Conservation (phyloP, 306 rosid species). For the Begonia loranthoides region DNA sequence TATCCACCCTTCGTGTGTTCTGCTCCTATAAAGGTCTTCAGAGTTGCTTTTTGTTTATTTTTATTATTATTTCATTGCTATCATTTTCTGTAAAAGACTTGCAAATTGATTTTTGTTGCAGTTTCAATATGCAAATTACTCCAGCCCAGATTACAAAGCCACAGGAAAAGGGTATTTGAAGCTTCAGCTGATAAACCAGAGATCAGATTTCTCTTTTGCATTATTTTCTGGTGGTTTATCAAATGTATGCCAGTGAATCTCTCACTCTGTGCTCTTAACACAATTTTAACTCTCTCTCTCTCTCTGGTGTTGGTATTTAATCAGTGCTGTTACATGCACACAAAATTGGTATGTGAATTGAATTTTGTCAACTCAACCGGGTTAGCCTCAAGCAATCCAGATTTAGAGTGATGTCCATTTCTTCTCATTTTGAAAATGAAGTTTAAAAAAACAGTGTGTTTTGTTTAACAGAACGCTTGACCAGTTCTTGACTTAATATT, state of each 20-base stretch:
- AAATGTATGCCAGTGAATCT: slow-evolving; percentile 22
- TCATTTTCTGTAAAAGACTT: too few relatives aligned
- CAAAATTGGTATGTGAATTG: neutral
- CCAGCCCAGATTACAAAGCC: slow-evolving; percentile 33
- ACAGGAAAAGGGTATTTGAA: slow-evolving; percentile 61
- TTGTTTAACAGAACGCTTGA: too few relatives aligned
- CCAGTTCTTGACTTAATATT: neutral
- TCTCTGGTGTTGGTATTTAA: neutral
- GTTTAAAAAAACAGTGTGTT: too few relatives aligned
- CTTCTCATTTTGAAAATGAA: too few relatives aligned
- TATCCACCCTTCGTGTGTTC: slow-evolving; percentile 61
- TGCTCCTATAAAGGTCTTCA: slow-evolving; percentile 77
- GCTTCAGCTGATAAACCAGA: slow-evolving; percentile 83
- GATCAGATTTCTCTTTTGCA: slow-evolving; percentile 75
- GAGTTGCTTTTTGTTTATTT: neutral
- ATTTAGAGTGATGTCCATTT: too few relatives aligned
- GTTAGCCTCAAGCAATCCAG: neutral
- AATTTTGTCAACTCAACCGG: neutral
- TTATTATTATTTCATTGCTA: too few relatives aligned
- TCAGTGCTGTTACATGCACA: neutral
- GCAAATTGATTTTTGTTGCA: slow-evolving; percentile 22
- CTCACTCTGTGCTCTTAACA: neutral
- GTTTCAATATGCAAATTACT: slow-evolving; percentile 80
- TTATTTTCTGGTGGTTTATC: slow-evolving; percentile 74
- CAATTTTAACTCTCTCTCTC: neutral